Conservation (phyloP, 495 filamentous ascomycete species). For the Gamarada debralockiae region DNA sequence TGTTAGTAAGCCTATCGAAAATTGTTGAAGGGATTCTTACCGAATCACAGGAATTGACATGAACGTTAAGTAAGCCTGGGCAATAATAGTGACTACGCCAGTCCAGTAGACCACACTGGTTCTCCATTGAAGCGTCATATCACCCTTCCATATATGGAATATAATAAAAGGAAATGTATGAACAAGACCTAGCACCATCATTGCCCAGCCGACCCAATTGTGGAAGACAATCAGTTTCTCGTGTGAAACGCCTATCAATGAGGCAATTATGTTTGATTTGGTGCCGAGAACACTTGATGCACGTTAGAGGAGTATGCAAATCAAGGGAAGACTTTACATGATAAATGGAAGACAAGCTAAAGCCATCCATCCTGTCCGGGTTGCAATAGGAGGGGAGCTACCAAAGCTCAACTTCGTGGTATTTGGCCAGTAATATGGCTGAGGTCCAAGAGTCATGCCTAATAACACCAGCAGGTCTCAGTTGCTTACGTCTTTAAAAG, state of each 20-base stretch:
- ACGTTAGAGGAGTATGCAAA: too few relatives aligned
- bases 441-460: constrained; percentile 46
- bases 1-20: background rate
- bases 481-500: too few relatives aligned
- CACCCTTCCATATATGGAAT: constrained; percentile 34
- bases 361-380: constrained; percentile 49
- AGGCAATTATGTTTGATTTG: constrained; percentile 41
- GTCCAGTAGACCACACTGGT: constrained; percentile 48
- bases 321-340: too few relatives aligned
- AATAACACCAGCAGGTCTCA: constrained; percentile 6
- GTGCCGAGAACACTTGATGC: constrained; percentile 27
- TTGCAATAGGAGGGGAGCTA: constrained; percentile 46
- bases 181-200: constrained; percentile 47
- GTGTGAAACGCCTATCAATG: constrained; percentile 49
- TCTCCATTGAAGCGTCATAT: constrained; percentile 45
- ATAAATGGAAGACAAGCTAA: constrained; percentile 48
- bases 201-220: constrained; percentile 48
- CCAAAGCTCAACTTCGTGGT: constrained; percentile 25
- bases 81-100: constrained; percentile 49
- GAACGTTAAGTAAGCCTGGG: constrained; percentile 52
- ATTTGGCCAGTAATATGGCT: constrained; percentile 57
- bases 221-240: constrained; percentile 54
- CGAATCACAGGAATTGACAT: constrained; percentile 45
- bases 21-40: constrained; percentile 26
- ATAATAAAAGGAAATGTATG: constrained; percentile 56